These are phyloP conservation scores for Dictyophora rubrovolvata DNA, from an alignment of 768 basidiomycete genomes.

Conservation along the genomic window DNA sequence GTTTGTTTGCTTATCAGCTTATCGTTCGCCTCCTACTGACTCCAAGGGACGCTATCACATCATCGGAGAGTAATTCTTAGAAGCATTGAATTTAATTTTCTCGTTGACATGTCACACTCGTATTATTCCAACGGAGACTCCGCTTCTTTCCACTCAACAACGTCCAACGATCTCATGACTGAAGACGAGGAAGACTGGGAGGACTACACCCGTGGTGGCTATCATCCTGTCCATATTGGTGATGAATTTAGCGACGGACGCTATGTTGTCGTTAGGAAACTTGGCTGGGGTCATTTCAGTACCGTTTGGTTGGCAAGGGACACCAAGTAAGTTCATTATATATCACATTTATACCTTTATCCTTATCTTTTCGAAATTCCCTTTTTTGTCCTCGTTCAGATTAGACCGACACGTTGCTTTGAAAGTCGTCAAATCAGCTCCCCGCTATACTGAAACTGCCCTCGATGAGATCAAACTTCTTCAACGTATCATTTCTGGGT, in stretches of 20 bases:
- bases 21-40: not conserved
- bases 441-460: slow-evolving; percentile 95
- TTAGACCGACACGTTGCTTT: slow-evolving; percentile 94
- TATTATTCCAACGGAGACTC: slow-evolving; percentile 4
- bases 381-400: slow-evolving; percentile 32
- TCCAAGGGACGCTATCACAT: not conserved
- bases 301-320: slow-evolving; percentile 89
- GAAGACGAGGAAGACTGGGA: slow-evolving; percentile 93
- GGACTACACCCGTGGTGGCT: slow-evolving; percentile 67
- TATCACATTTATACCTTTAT: not conserved
- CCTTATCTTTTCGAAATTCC: slow-evolving; percentile 3
- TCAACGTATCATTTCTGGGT: slow-evolving; percentile 84
- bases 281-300: slow-evolving; percentile 93
- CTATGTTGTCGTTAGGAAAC: slow-evolving; percentile 86
- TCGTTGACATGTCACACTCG: not conserved
- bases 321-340: slow-evolving; percentile 45
- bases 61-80: not conserved
- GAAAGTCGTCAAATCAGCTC: slow-evolving; percentile 97
- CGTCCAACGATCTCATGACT: slow-evolving; percentile 54
- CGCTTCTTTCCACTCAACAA: slow-evolving; percentile 6
- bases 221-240: slow-evolving; percentile 91
- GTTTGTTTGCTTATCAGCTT: not conserved
- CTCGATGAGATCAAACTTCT: slow-evolving; percentile 98
- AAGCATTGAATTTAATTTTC: not conserved
- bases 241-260: slow-evolving; percentile 81